Conservation (phyloP, 257 asterid species). For the Salvia hispanica region DNA sequence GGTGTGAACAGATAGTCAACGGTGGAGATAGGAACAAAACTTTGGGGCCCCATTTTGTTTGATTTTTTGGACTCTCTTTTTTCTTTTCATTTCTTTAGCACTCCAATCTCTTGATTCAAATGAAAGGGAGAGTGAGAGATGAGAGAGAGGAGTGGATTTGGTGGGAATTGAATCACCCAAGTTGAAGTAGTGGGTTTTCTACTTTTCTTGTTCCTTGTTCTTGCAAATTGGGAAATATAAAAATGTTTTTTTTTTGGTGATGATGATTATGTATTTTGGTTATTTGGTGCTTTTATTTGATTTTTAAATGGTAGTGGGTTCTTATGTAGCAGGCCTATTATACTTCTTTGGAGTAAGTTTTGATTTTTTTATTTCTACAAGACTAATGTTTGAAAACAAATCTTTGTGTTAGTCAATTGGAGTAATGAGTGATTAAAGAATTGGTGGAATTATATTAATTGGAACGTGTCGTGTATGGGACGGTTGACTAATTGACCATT, state of each 20-base stretch:
- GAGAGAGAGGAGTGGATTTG: constrained; percentile 50
- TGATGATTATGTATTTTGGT: constrained; percentile 18
- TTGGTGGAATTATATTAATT: constrained; percentile 25
- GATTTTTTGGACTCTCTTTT: constrained; percentile 29
- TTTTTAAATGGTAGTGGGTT: constrained; percentile 20
- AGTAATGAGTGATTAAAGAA: constrained; percentile 31
- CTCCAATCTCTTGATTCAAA: constrained; percentile 35
- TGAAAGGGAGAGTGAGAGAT: not conserved
- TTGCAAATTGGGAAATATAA: constrained; percentile 32
- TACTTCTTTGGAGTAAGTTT: constrained; percentile 10
- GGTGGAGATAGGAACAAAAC: constrained; percentile 27
- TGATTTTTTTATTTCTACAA: not conserved
- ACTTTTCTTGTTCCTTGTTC: not conserved
- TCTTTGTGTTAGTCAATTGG: constrained; percentile 34
- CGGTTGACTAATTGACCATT: constrained; percentile 43
- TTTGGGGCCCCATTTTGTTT: constrained; percentile 38
- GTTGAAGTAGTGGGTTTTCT: constrained; percentile 35
- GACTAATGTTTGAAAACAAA: constrained; percentile 13
- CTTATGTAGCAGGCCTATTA: constrained; percentile 31
- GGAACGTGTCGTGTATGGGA: constrained; percentile 45
- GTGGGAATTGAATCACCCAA: constrained; percentile 58
- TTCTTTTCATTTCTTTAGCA: not conserved
- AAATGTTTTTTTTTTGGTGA: not conserved
- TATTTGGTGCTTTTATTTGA: not conserved
- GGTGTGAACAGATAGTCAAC: constrained; percentile 42